These are phyloP conservation scores for Mucor indicus DNA, from an alignment of 371 early-diverging fungal species.

Conservation along the genomic window DNA sequence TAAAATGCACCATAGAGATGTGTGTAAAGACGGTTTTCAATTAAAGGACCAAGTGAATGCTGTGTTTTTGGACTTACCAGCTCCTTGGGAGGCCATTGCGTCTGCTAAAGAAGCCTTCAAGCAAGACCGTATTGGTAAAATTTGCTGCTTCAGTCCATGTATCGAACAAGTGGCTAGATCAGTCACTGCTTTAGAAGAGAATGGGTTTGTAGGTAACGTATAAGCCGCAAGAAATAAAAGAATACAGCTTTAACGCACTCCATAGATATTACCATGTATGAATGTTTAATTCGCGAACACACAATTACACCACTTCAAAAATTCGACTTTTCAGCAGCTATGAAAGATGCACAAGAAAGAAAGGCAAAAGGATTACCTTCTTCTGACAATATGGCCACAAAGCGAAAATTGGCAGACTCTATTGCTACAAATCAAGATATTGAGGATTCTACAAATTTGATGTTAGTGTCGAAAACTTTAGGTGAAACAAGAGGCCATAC, in stretches of 20 bases:
- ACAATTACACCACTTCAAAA: constrained; percentile 49
- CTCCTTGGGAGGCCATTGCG: constrained; percentile 93
- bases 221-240: too few species aligned
- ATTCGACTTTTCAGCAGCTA: constrained; percentile 49
- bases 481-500: constrained; percentile 78
- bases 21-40: constrained; percentile 89
- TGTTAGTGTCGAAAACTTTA: constrained; percentile 41
- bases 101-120: constrained; percentile 82
- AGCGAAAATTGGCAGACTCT: constrained; percentile 22
- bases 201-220: constrained; percentile 71
- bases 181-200: constrained; percentile 67
- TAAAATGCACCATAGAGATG: constrained; percentile 79
- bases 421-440: constrained; percentile 21
- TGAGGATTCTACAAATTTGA: constrained; percentile 27
- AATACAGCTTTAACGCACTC: neutral
- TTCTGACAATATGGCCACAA: constrained; percentile 19
- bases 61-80: constrained; percentile 95
- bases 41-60: constrained; percentile 72
- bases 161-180: constrained; percentile 93
- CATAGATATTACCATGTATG: constrained; percentile 80
- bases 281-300: constrained; percentile 68
- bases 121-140: constrained; percentile 71
- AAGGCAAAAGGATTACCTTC: constrained; percentile 39
- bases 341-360: constrained; percentile 38
- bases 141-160: constrained; percentile 94